Evolutionary conservation across 2,329 filamentous ascomycete genomes (phyloP).

Genomic region (Aureobasidium sp.): DNA sequence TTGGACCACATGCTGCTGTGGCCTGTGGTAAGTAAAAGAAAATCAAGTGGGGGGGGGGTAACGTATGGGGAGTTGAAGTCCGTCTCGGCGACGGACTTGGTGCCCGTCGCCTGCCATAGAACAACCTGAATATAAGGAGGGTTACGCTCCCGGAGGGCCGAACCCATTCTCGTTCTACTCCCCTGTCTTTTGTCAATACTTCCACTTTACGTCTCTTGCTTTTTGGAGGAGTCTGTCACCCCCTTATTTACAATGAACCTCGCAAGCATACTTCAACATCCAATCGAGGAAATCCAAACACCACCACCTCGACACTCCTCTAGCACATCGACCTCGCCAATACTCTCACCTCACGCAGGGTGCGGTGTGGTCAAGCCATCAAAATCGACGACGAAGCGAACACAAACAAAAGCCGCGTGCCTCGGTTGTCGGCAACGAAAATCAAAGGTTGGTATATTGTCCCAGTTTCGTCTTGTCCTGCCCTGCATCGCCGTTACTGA

Average conservation of each 20-base stretch:
- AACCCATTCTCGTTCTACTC: background rate
- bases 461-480: too few relatives aligned
- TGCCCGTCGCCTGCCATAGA: background rate
- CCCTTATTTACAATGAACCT: background rate
- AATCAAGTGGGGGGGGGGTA: background rate
- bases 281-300: background rate
- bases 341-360: background rate
- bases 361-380: background rate
- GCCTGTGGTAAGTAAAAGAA: background rate
- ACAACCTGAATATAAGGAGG: background rate
- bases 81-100: background rate
- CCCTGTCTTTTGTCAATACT: background rate
- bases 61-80: background rate
- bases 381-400: background rate
- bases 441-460: background rate
- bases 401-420: slow-evolving; percentile 2
- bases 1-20: background rate
- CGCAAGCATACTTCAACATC: background rate
- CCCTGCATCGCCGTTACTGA: background rate
- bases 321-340: background rate
- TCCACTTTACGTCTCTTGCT: background rate
- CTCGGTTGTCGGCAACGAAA: background rate
- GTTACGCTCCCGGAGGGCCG: background rate
- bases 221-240: background rate
- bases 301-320: background rate